Evolutionary conservation across 495 filamentous ascomycete species (phyloP), one percentile per base, ranked within the genome.

Genomic region (Penicillium maclennaniae): DNA sequence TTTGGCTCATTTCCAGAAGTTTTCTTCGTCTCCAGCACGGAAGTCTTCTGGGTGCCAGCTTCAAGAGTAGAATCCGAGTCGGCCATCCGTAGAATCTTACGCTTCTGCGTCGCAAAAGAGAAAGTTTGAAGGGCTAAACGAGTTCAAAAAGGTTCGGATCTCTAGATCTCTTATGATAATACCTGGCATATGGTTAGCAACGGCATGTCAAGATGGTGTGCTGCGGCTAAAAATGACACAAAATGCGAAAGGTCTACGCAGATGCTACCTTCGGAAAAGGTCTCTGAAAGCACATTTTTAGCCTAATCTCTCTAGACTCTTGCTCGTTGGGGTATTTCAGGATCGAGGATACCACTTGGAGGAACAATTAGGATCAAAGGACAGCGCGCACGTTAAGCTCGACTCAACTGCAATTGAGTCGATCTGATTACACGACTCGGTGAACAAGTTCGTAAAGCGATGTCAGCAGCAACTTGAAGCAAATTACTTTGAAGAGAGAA

Each of bases 191-290:
- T 57, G 59, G 59, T 43, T 65, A 67, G 27, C 55, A 36, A 45
- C 59, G 61, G 63, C 28, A 28, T 9, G 23, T 41, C 34, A n/a
- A 45, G 55, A 73, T 73, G 70, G 53, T 68, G 70, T 68, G 70
- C 66, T 73, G 46, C 38, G 49, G 45, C 61, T 67, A 61, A 68
- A 61, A 59, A n/a, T 71, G 70, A 65, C 68, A 66, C 70, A 69
- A 73, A 69, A 37, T 27, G 51, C 23, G 42, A 12, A 39, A 43
- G 45, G 50, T 42, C 58, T 61, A 48, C 51, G 46, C 53, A 47
- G 43, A 53, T 61, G 26, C 36, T 45, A 63, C 61, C 45, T 50
- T 48, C 36, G 37, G 14, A 26, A 19, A 28, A 39, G 31, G 26
- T 39, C 25, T 19, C 0, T 20, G 19, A n/a, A 9, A 41, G 6